A percentile compares a stretch with the other conserved stretches of the same genome.
phyloP scores from a whole-genome alignment of 2,329 filamentous ascomycete species.

The Plenodomus lindquistii region DNA sequence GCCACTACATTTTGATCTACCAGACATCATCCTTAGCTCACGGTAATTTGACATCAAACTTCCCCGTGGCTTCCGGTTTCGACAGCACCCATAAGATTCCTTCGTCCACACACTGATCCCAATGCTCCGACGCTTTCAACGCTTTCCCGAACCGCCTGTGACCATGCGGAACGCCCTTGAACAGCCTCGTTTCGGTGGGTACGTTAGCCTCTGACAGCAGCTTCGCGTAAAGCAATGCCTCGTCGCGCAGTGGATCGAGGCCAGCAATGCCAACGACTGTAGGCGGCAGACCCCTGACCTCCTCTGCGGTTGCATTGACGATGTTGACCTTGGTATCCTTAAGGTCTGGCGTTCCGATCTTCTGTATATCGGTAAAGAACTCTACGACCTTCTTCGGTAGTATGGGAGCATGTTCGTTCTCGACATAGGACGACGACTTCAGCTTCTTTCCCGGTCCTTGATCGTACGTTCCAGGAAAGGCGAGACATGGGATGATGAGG shows the following conservation, averaged over 20 bases:
- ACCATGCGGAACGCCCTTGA: conserved; percentile 59
- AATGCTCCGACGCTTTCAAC: conserved; percentile 46
- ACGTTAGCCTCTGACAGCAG: conserved; percentile 51
- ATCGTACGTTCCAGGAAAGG: conserved; percentile 41
- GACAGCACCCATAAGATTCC: conserved; percentile 51
- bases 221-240: conserved; percentile 54
- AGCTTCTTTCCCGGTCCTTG: conserved; percentile 43
- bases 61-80: conserved; percentile 37
- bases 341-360: conserved; percentile 23
- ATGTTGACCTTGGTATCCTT: conserved; percentile 39
- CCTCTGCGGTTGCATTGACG: conserved; percentile 36
- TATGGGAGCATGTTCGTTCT: conserved; percentile 55
- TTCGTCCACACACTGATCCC: conserved; percentile 50
- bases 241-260: conserved; percentile 55
- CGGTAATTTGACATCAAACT: conserved; percentile 40
- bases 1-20: not conserved
- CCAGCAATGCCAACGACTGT: conserved; percentile 56
- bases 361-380: conserved; percentile 34
- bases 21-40: not conserved
- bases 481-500: conserved; percentile 46
- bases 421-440: conserved; percentile 49
- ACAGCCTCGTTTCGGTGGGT: conserved; percentile 54
- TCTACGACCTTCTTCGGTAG: conserved; percentile 45
- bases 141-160: conserved; percentile 53
- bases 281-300: conserved; percentile 51